Evolutionary conservation across 768 basidiomycete species (phyloP).

Genomic region (Inosperma sp.): DNA sequence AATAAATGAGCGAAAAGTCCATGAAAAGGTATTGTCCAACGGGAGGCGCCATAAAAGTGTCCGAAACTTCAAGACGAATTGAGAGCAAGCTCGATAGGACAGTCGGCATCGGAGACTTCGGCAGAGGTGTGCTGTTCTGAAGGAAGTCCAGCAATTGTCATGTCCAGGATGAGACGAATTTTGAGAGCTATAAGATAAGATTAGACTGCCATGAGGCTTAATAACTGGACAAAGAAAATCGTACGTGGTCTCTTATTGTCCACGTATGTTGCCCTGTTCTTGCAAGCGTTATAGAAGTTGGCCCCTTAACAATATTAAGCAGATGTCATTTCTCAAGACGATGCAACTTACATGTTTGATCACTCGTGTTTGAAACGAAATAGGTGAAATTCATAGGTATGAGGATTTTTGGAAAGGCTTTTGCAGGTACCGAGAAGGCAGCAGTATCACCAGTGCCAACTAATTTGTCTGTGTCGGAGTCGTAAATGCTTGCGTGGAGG

Average conservation of each 20-base stretch:
- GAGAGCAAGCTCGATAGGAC: constrained; percentile 63
- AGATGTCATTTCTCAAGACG: constrained; percentile 5
- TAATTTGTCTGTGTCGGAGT: constrained; percentile 56
- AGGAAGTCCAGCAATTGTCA: constrained; percentile 67
- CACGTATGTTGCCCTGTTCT: constrained; percentile 47
- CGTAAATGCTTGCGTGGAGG: constrained; percentile 65
- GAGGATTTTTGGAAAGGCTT: constrained; percentile 55
- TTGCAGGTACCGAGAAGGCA: constrained; percentile 58
- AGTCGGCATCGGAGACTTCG: constrained; percentile 54
- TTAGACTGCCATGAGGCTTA: constrained; percentile 10
- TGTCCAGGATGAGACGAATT: constrained; percentile 59
- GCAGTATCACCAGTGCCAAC: constrained; percentile 68
- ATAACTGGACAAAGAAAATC: constrained; percentile 24
- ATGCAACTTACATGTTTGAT: constrained; percentile 67
- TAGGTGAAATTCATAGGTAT: constrained; percentile 86
- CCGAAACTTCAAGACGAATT: constrained; percentile 38
- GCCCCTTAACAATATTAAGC: constrained; percentile 41
- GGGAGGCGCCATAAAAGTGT: neutral
- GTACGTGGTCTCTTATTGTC: constrained; percentile 56
- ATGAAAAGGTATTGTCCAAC: constrained; percentile 4
- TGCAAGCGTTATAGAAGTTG: constrained; percentile 76
- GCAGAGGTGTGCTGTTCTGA: constrained; percentile 50
- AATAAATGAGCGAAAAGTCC: constrained; percentile 9
- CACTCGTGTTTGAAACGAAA: constrained; percentile 69
- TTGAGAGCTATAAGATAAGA: constrained; percentile 45